Conservation (phyloP, 306 rosid species). For the Arachis stenosperma region DNA sequence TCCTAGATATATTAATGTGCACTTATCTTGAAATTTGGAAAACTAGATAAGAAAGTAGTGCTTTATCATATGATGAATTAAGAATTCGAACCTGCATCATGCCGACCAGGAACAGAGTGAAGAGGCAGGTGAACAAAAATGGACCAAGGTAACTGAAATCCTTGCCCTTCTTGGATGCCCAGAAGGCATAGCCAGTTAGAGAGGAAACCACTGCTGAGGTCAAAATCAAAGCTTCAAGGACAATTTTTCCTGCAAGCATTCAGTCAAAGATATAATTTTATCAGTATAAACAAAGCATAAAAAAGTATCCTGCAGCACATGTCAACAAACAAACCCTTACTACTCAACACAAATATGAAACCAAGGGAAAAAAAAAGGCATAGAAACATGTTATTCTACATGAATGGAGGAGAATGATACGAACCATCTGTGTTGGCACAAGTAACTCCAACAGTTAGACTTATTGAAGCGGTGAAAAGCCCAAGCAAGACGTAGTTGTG, state of each 20-base stretch:
- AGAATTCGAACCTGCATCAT: constrained; percentile 73
- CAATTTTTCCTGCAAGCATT: constrained; percentile 72
- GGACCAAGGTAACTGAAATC: constrained; percentile 97
- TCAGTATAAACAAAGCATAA: not conserved
- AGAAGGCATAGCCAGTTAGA: constrained; percentile 86
- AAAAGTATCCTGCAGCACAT: not conserved
- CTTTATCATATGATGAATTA: not conserved
- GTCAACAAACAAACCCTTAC: not conserved
- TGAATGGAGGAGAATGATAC: constrained; percentile 14
- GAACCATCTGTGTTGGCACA: constrained; percentile 86
- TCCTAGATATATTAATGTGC: not conserved
- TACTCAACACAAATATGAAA: not conserved
- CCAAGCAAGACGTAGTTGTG: constrained; percentile 84
- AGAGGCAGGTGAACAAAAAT: constrained; percentile 73
- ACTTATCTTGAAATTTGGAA: not conserved
- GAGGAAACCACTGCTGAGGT: constrained; percentile 85
- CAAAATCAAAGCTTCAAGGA: constrained; percentile 87
- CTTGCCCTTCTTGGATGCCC: constrained; percentile 98
- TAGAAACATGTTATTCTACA: not conserved
- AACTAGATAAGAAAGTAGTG: no score
- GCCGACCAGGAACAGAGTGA: constrained; percentile 63
- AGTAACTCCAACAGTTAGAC: constrained; percentile 79
- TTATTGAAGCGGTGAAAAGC: constrained; percentile 74
- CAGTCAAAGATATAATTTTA: not conserved
- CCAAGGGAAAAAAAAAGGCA: not conserved